Conservation (phyloP, 2,329 filamentous ascomycete genomes). For the Endoconidiophora laricicola region DNA sequence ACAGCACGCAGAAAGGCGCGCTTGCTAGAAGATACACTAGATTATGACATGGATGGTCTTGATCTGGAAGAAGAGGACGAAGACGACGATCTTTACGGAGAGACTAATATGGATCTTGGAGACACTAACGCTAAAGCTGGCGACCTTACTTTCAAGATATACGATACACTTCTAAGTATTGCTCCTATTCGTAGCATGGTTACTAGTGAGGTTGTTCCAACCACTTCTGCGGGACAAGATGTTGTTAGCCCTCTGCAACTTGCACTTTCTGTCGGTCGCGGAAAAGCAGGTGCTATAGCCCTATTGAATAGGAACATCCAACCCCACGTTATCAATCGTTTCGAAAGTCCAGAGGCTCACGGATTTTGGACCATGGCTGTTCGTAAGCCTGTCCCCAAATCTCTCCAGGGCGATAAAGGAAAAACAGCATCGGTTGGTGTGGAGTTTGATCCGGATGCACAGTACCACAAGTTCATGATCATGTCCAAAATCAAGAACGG, state of each 20-base stretch:
- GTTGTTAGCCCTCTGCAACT: constrained; percentile 29
- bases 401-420: constrained; percentile 28
- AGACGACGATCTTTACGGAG: constrained; percentile 42
- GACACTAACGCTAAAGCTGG: constrained; percentile 32
- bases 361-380: constrained; percentile 69
- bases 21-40: constrained; percentile 35
- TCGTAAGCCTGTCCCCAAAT: constrained; percentile 48
- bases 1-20: constrained; percentile 46
- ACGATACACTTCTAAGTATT: constrained; percentile 62
- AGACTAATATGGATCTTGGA: constrained; percentile 16
- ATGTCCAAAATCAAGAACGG: constrained; percentile 57
- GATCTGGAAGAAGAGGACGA: constrained; percentile 42
- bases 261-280: constrained; percentile 44
- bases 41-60: constrained; percentile 27
- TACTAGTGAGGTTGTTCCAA: constrained; percentile 41
- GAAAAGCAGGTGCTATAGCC: constrained; percentile 52
- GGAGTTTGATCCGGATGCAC: constrained; percentile 38
- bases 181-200: constrained; percentile 65
- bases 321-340: constrained; percentile 51
- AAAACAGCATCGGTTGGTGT: constrained; percentile 31
- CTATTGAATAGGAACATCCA: constrained; percentile 65
- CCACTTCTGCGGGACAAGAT: constrained; percentile 27
- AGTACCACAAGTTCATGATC: constrained; percentile 68
- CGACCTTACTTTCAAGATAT: constrained; percentile 55
- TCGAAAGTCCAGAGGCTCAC: constrained; percentile 55